Base-by-base conservation (phyloP, 208 protist genomes). In the Porcisia hertigi region DNA sequence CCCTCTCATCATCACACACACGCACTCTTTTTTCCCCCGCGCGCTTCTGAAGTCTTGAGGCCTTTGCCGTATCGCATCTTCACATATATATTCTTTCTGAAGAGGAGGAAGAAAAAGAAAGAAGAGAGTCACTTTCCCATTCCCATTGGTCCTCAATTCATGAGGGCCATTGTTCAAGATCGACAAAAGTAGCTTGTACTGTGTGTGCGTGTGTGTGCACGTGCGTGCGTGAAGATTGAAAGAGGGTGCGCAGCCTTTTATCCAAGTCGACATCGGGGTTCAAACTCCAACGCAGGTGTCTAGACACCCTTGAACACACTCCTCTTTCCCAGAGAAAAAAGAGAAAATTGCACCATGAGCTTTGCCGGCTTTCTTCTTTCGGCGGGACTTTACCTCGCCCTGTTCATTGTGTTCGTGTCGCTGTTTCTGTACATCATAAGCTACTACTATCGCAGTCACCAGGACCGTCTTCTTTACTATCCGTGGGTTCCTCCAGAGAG, bases 381-480 rank as follows among this genome's bases (percentile, higher is more conserved):
- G 34, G 64, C 71, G 36, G 41, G 63, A 66, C 71, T 81, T 41
- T 81, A 76, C 77, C 12, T 73, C 41, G 25, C 65, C 54, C 62
- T 79, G 9, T 57, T 83, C 45, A 34, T 73, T 18, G 30, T 76
- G 12, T 78, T 79, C 34, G 60, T 83, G 16, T 83, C 79, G 49
- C 30, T 83, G 9, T 64, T 73, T 45, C 45, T 83, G 20, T 54
- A 69, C 49, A 53, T 78, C 47, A 62, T 83, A 36, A 78, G 79
- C 71, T 79, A 72, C 62, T 67, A 73, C 62, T 83, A 77, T 62
- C 79, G 72, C 53, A 75, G 64, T 18, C 69, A 79, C 49, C 79
- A 83, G 73, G 84, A 89, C 69, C 73, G 49, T 14, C 53, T 96
- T 41, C 80, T 97, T 20, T 97, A 97, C 71, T 85, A 86, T 49